Evolutionary conservation across 2,329 filamentous ascomycete genomes (phyloP).

Genomic region (Penicillium decumbens): DNA sequence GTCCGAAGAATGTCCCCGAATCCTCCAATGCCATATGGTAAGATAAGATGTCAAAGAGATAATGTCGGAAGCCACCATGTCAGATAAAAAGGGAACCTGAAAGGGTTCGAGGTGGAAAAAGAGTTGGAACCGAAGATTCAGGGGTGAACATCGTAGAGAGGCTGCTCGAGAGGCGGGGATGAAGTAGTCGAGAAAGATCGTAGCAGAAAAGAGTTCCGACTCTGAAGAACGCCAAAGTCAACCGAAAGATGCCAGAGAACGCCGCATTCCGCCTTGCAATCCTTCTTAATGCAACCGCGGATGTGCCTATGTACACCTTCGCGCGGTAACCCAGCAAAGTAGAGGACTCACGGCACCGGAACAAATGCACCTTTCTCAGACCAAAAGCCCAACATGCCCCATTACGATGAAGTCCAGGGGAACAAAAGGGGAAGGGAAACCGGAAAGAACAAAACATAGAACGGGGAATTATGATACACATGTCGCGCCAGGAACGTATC

Average conservation of each 20-base stretch:
- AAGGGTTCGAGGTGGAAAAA: background rate
- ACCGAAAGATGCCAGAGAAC: constrained; percentile 15
- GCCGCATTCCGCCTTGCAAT: constrained; percentile 16
- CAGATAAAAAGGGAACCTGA: background rate
- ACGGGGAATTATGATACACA: constrained; percentile 29
- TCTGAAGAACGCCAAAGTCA: constrained; percentile 15
- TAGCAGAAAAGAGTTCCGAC: constrained; percentile 1
- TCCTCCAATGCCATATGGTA: background rate
- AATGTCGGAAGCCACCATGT: background rate
- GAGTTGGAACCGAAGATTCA: background rate
- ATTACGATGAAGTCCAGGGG: background rate
- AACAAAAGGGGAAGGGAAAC: background rate
- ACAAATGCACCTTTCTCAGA: background rate
- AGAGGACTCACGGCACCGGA: constrained; percentile 4
- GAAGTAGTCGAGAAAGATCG: background rate
- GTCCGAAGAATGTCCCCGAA: background rate
- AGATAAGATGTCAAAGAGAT: constrained; percentile 5
- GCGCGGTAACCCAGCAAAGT: constrained; percentile 3
- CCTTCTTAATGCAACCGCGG: constrained; percentile 9
- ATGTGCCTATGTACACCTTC: constrained; percentile 17
- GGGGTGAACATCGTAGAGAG: background rate
- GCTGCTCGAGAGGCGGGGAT: background rate
- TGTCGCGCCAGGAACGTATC: constrained; percentile 18
- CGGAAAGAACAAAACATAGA: constrained; percentile 8
- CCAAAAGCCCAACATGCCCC: background rate